phyloP scores from a whole-genome alignment of 1,139 yeast genomes.

The Waltiozyma sp. region DNA sequence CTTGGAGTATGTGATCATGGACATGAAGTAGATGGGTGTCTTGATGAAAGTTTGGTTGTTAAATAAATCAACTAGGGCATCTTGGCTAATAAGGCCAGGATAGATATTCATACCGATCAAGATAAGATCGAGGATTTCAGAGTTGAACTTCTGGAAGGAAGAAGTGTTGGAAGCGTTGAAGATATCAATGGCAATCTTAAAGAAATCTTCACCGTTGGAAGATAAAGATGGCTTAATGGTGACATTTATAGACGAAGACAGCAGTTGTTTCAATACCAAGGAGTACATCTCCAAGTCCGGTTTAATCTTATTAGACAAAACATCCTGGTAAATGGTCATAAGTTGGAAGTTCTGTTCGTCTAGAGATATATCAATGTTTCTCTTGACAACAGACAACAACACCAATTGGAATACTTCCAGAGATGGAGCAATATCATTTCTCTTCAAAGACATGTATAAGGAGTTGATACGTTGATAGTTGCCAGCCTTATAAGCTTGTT shows the following conservation, averaged over 20 bases:
- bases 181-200: conserved; percentile 52
- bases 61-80: conserved; percentile 17
- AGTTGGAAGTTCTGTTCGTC: conserved; percentile 45
- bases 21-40: conserved; percentile 22
- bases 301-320: conserved; percentile 37
- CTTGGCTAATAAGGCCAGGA: conserved; percentile 21
- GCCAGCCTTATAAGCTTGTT: conserved; percentile 7
- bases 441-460: conserved; percentile 26
- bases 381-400: conserved; percentile 23
- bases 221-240: conserved; percentile 27
- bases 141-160: conserved; percentile 23
- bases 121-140: conserved; percentile 21
- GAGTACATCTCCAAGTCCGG: conserved; percentile 47
- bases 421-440: conserved; percentile 26
- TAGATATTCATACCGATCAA: conserved; percentile 25
- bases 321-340: conserved; percentile 57
- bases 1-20: conserved; percentile 24
- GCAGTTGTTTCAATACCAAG: conserved; percentile 37
- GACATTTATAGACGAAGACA: conserved; percentile 36
- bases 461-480: conserved; percentile 26
- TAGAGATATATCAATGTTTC: conserved; percentile 27
- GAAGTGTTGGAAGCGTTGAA: conserved; percentile 33
- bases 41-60: conserved; percentile 16
- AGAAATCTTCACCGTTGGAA: conserved; percentile 42
- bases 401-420: conserved; percentile 22